These are phyloP conservation scores for Phylloporus sp. DNA, from an alignment of 768 basidiomycete genomes.

Conservation along the genomic window DNA sequence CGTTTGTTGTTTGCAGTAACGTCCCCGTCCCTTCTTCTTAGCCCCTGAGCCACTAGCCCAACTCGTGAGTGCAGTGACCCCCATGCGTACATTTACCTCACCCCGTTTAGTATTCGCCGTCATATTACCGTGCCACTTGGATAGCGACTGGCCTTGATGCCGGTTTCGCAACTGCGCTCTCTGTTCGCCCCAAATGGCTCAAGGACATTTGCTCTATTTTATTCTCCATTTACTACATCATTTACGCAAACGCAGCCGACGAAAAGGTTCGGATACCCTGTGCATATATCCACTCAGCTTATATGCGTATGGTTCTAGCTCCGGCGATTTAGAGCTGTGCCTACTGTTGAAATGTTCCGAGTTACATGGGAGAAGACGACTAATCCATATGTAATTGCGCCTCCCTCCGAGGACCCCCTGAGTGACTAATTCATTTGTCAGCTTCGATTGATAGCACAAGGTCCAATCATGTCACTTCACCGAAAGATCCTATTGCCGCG, in stretches of 20 bases:
- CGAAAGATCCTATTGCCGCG: conserved; percentile 82
- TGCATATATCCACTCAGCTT: not conserved
- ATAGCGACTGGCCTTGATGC: conserved; percentile 93
- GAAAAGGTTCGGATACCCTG: conserved; percentile 69
- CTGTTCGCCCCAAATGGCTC: conserved; percentile 87
- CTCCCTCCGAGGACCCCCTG: conserved; percentile 22
- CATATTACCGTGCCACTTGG: conserved; percentile 96
- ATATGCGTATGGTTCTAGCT: conserved; percentile 47
- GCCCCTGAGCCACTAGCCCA: conserved; percentile 92
- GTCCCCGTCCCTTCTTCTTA: conserved; percentile 26
- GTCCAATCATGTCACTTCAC: conserved; percentile 60
- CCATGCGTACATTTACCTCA: not conserved
- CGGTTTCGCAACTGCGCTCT: conserved; percentile 94
- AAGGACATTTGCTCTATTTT: conserved; percentile 81
- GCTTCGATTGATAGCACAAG: conserved; percentile 58
- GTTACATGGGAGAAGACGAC: conserved; percentile 95
- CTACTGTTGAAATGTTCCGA: conserved; percentile 94
- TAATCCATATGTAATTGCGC: conserved; percentile 72
- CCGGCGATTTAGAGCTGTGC: conserved; percentile 85
- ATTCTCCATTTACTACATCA: conserved; percentile 87
- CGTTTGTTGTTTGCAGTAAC: not conserved
- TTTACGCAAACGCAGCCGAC: conserved; percentile 87
- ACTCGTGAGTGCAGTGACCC: conserved; percentile 51
- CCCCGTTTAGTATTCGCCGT: conserved; percentile 70
- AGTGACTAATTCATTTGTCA: conserved; percentile 27